Evolutionary conservation across 257 asterid genomes (phyloP).

Genomic region (Fraxinus americana): DNA sequence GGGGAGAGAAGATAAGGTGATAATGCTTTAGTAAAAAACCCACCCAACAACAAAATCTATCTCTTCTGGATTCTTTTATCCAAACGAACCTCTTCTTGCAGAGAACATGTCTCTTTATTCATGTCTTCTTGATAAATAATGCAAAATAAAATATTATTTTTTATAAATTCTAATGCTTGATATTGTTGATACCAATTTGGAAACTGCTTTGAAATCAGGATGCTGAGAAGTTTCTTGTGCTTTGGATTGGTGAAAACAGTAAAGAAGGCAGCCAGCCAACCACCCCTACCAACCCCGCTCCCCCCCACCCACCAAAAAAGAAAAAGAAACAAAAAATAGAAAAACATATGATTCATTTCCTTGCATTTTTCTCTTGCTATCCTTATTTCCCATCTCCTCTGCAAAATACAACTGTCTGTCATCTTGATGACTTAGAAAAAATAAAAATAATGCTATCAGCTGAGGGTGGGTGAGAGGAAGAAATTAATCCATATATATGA

Average conservation of each 20-base stretch:
- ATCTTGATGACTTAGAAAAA: not conserved
- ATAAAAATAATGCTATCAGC: not conserved
- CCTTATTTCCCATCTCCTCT: not conserved
- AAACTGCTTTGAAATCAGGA: not conserved
- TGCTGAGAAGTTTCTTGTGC: conserved; percentile 4
- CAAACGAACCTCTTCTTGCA: conserved; percentile 81
- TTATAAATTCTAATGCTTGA: not conserved
- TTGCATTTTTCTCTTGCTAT: conserved; percentile 5
- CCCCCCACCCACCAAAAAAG: no score
- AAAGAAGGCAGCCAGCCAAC: not conserved
- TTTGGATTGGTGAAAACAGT: conserved; percentile 8
- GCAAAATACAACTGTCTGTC: conserved; percentile 2
- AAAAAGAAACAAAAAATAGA: no score
- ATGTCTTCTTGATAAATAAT: conserved; percentile 38
- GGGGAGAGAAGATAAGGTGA: conserved; percentile 84
- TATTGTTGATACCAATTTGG: not conserved
- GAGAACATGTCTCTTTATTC: conserved; percentile 87
- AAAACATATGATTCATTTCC: no score
- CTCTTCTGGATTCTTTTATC: conserved; percentile 69
- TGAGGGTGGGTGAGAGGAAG: not conserved
- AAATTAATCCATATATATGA: not conserved
- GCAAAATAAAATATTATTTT: not conserved
- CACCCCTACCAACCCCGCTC: no score
- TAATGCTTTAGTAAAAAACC: conserved; percentile 48
- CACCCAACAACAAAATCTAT: conserved; percentile 49